Base-by-base conservation (phyloP, 768 basidiomycete genomes). In the Hericium rajendrae region DNA sequence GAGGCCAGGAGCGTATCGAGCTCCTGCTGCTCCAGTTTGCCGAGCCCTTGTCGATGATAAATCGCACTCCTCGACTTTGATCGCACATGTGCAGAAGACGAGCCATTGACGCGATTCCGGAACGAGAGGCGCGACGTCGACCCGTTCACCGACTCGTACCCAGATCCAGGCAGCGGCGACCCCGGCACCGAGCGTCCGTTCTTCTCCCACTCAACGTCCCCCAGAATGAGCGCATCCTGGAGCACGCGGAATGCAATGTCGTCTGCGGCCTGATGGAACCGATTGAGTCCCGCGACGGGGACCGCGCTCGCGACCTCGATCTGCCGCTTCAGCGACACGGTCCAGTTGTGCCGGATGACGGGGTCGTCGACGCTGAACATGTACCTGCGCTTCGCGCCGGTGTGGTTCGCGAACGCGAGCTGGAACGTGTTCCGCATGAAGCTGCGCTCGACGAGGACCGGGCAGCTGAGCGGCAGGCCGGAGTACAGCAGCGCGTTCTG, bases 351-450 rank as follows among this genome's bases (percentile, higher is more conserved):
- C 18, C 85, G 82, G 16, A 88, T 78, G 40, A 88, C 75, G 1
- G 86, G 79, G 64, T 93, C 91, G 53, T 87, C 83, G 46, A 97
- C 84, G 60, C 90, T 93, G 76, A 97, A 97, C 85, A 97, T 93
- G 73, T 98, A 98, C 65, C 86, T 84, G 62, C 93, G 81, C 70
- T 87, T 89, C 55, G 74, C 58, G 32, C 84, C 83, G 37, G 75
- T 67, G 60, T 86, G 82, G 63, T 84, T 84, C 40, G 76, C 60
- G 73, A 98, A 97, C 2, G 92, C 85, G 38, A 97, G 72, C 69
- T 97, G 91, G 78, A 98, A 94, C 0, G 94, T 97, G 68, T 97
- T 89, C 58, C 86, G 83, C 95, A 97, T 97, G 73, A 97, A 97
- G 0, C 91, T 85, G 18, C 93, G 86, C 67, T 95, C 93, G 59